Base-by-base conservation (phyloP, 768 basidiomycete genomes). In the Xerocomus potaroensis region DNA sequence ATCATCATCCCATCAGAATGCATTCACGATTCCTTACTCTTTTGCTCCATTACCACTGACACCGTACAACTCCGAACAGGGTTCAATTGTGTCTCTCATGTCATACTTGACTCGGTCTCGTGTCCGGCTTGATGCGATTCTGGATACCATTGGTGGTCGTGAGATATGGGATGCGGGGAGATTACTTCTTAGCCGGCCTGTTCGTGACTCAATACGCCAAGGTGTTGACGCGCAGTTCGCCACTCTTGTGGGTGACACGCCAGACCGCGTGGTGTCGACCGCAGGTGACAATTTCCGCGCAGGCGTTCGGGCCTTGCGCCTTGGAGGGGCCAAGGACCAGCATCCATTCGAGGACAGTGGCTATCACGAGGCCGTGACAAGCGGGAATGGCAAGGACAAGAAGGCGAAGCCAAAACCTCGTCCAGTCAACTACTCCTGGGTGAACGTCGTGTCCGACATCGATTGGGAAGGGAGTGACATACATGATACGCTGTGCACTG, bases 401-500 rank as follows among this genome's bases (percentile, higher is more conserved):
- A 70, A 41, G 71, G 39, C 47, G 22, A 72, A 53, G 34, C 32
- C 51, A 42, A 56, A 67, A 61, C 59, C 64, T 33, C 68, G 71
- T n/a, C 59, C 64, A 47, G 80, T 88, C 23, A 81, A 80, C 38
- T 91, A 91, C 63, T 80, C 83, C 16, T 92, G 89, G 88, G 79
- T 91, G n/a, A 83, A 79, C 59, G 69, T 81, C 31, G 79, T 80
- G 29, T 84, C 86, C 50, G 90, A 91, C 60, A 79, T 91, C 24
- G 90, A 91, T 63, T 84, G 81, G 75, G 86, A 91, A 57, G 90
- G 90, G 22, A 76, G 80, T 47, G 84, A 89, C 61, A 76, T 91
- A 43, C 71, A 80, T 14, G 75, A 80, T 42, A 69, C 75, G 27
- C 59, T 79, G 3, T 69, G 60, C 16, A 68, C 69, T 7, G 65